Evolutionary conservation across 805 yeast species (phyloP).

Genomic region (Tetrapisispora namnaoensis): DNA sequence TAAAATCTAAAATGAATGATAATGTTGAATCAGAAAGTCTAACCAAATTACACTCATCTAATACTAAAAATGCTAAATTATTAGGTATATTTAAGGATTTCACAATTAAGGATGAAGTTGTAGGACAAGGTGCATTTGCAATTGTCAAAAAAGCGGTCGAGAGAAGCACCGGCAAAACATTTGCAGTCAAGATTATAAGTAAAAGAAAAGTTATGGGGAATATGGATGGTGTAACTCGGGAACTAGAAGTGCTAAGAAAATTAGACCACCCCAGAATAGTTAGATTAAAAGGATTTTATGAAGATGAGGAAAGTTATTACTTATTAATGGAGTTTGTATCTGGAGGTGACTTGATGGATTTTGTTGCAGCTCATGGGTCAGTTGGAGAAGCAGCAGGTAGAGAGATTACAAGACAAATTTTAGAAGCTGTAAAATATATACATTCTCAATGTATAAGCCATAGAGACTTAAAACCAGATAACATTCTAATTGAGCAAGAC

Average conservation of each 20-base stretch:
- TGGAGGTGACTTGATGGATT: slow-evolving; percentile 97
- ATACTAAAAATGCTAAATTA: background rate
- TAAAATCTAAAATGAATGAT: slow-evolving; percentile 2
- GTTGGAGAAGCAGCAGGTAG: slow-evolving; percentile 86
- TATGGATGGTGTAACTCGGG: slow-evolving; percentile 75
- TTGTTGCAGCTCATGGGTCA: slow-evolving; percentile 84
- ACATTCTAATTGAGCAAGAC: slow-evolving; percentile 79
- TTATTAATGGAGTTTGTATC: slow-evolving; percentile 92
- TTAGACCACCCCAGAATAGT: slow-evolving; percentile 83
- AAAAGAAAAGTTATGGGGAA: slow-evolving; percentile 73
- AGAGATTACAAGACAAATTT: slow-evolving; percentile 75
- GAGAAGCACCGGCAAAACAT: slow-evolving; percentile 72
- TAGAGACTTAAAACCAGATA: slow-evolving; percentile 93
- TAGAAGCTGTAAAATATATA: slow-evolving; percentile 77
- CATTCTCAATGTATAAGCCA: slow-evolving; percentile 91
- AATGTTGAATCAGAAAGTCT: slow-evolving; percentile 1
- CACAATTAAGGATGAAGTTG: slow-evolving; percentile 71
- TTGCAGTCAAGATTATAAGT: slow-evolving; percentile 84
- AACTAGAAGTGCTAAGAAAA: slow-evolving; percentile 66
- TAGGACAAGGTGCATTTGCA: slow-evolving; percentile 98
- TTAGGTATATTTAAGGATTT: slow-evolving; percentile 57
- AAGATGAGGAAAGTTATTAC: slow-evolving; percentile 71
- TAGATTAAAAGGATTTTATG: slow-evolving; percentile 70
- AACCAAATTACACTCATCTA: slow-evolving; percentile 5
- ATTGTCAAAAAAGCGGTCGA: slow-evolving; percentile 87